A percentile compares a stretch with the other conserved stretches of the same genome.
phyloP scores from a whole-genome alignment of 768 basidiomycete genomes.

The Suillus subalutaceus region DNA sequence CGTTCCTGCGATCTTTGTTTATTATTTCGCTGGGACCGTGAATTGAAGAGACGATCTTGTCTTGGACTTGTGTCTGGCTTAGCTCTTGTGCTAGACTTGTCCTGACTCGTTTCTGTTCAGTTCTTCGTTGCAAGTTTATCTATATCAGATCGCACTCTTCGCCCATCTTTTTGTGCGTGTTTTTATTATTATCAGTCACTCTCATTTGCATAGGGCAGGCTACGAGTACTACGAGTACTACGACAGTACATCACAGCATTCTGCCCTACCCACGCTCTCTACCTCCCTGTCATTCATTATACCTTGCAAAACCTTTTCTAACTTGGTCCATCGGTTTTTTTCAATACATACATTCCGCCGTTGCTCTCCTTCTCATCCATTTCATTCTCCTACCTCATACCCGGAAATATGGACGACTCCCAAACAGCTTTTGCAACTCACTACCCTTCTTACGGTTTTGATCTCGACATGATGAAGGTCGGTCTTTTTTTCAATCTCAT shows the following conservation, averaged over 20 bases:
- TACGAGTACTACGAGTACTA: constrained; percentile 10
- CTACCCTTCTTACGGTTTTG: constrained; percentile 74
- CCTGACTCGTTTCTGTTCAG: constrained; percentile 4
- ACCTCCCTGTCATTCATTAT: constrained; percentile 38
- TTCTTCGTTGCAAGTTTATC: constrained; percentile 12
- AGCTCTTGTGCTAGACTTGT: constrained; percentile 7
- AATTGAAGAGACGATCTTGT: constrained; percentile 8
- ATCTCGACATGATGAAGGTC: constrained; percentile 94
- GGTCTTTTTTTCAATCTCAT: constrained; percentile 19
- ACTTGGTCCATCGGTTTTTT: constrained; percentile 51
- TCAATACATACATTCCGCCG: constrained; percentile 46
- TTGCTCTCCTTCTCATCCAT: constrained; percentile 53
- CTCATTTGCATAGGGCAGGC: constrained; percentile 9
- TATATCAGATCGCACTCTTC: constrained; percentile 10
- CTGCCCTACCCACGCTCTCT: constrained; percentile 45
- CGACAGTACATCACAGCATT: constrained; percentile 6
- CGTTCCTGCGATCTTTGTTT: constrained; percentile 10
- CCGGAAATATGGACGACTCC: constrained; percentile 67
- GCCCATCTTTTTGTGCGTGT: constrained; percentile 10
- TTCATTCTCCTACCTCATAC: constrained; percentile 28
- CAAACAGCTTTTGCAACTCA: constrained; percentile 71
- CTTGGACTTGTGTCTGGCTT: constrained; percentile 5
- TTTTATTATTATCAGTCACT: constrained; percentile 7
- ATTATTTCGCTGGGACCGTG: constrained; percentile 9
- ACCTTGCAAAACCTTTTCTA: constrained; percentile 49